Evolutionary conservation across 1,284 basidiomycete genomes (phyloP), one percentile per base, ranked within the genome.

Genomic region (Takashimella koratensis): DNA sequence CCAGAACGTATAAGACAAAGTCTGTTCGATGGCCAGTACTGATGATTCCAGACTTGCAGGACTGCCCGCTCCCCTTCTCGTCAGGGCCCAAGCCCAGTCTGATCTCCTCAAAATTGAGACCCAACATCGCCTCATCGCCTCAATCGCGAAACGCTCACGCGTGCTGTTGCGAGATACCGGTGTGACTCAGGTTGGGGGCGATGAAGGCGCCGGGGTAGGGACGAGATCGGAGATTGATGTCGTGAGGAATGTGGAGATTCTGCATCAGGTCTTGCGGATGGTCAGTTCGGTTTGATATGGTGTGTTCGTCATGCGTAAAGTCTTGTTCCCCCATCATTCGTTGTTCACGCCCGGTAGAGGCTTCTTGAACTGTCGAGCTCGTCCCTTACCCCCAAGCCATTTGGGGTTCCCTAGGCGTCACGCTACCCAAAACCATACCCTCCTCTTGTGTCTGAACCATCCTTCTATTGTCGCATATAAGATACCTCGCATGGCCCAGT

Each of bases 1-100:
- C 5, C 19, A n/a, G 42, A 19, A 25, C 19, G 43, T 30, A 8
- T 16, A 23, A 20, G 16, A 13, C 11, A 19, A 5, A 2, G n/a
- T n/a, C 41, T 26, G 21, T 5, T 12, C 5, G 43, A 49, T 49
- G 44, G n/a, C n/a, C n/a, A n/a, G n/a, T n/a, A n/a, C n/a, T n/a
- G n/a, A n/a, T n/a, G n/a, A 42, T 20, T 25, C 23, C 27, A 67
- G 68, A 45, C 80, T 93, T n/a, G 91, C 91, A 0, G 85, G 86
- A 13, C 70, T 95, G 43, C 85, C 88, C 0, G 85, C 86, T 58
- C 58, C 75, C 1, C 77, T 95, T 2, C 78, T 94, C 5, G 70
- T 75, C 5, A 72, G 79, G 3, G 90, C 90, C 5, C 76, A 81
- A 11, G 67, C 77, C 46, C 80, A 80, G 36, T 82, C 86, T 1